Evolutionary conservation across 164 flowering plant species (phyloP).

Genomic region (Piper betle): DNA sequence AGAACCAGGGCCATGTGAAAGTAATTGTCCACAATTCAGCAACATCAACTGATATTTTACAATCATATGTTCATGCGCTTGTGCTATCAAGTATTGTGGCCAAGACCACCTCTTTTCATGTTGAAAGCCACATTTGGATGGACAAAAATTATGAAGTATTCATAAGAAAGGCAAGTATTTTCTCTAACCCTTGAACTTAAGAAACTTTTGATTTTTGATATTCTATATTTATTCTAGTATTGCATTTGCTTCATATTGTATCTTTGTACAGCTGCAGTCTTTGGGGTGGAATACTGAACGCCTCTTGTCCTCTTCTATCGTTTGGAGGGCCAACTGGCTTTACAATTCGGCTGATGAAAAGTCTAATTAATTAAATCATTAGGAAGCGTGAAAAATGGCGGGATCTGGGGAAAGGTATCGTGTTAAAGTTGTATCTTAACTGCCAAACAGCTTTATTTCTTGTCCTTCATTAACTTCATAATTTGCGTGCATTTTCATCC

Average conservation of each 20-base stretch:
- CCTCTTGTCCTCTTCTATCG: slow-evolving; percentile 55
- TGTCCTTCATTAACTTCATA: too few species aligned
- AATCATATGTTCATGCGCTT: slow-evolving; percentile 75
- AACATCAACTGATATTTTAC: slow-evolving; percentile 54
- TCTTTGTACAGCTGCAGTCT: slow-evolving; percentile 45
- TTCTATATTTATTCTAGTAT: neutral
- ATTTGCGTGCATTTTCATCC: too few species aligned
- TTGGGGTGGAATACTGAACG: slow-evolving; percentile 87
- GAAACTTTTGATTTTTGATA: neutral
- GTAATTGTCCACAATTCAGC: slow-evolving; percentile 60
- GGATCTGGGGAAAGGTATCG: neutral
- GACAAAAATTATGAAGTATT: slow-evolving; percentile 55
- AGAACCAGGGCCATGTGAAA: slow-evolving; percentile 34
- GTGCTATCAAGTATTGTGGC: slow-evolving; percentile 37
- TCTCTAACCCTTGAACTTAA: neutral
- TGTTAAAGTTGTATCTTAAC: neutral
- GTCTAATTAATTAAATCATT: slow-evolving; percentile 20
- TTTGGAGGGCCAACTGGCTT: slow-evolving; percentile 70
- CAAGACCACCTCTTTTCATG: slow-evolving; percentile 19
- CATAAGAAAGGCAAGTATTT: slow-evolving; percentile 41
- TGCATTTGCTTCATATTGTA: neutral
- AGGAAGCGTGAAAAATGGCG: neutral
- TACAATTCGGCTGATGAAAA: slow-evolving; percentile 27
- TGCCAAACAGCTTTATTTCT: too few species aligned
- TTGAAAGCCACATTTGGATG: slow-evolving; percentile 75